phyloP scores from a whole-genome alignment of 768 basidiomycete species.

The Termitomyces sp. region DNA sequence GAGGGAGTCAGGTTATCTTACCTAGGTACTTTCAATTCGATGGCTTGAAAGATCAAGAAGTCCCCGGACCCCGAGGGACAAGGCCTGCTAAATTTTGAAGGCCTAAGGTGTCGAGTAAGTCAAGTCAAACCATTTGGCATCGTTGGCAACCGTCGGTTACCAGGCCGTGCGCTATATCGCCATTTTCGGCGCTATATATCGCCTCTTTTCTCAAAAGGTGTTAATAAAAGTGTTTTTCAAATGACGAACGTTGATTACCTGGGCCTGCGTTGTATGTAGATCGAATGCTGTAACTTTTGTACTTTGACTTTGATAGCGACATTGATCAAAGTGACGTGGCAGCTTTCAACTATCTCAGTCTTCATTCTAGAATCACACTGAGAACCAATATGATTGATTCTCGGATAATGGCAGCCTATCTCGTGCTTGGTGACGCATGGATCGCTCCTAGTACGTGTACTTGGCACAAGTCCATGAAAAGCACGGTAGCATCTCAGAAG shows the following conservation, averaged over 20 bases:
- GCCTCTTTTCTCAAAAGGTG: background rate
- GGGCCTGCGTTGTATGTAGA: background rate
- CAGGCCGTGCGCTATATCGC: background rate
- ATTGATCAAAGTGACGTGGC: background rate
- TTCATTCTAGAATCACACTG: background rate
- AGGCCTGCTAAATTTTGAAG: too few species aligned
- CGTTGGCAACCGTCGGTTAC: background rate
- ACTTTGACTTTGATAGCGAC: background rate
- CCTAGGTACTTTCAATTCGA: background rate
- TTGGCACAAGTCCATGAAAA: background rate
- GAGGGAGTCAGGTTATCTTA: background rate
- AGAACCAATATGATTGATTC: background rate
- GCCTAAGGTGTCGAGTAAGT: background rate
- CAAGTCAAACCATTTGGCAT: background rate
- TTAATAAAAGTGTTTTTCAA: background rate
- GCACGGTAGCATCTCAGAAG: background rate
- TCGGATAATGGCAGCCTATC: background rate
- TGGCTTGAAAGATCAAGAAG: background rate
- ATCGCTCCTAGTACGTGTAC: too few species aligned
- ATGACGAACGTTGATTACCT: background rate
- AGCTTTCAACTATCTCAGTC: background rate
- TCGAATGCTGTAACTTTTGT: too few species aligned
- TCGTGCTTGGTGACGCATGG: background rate
- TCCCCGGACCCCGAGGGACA: constrained; percentile 4
- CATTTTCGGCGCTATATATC: background rate